Conservation (phyloP, 108 stramenopile genomes). For the Nitzschia sp. region DNA sequence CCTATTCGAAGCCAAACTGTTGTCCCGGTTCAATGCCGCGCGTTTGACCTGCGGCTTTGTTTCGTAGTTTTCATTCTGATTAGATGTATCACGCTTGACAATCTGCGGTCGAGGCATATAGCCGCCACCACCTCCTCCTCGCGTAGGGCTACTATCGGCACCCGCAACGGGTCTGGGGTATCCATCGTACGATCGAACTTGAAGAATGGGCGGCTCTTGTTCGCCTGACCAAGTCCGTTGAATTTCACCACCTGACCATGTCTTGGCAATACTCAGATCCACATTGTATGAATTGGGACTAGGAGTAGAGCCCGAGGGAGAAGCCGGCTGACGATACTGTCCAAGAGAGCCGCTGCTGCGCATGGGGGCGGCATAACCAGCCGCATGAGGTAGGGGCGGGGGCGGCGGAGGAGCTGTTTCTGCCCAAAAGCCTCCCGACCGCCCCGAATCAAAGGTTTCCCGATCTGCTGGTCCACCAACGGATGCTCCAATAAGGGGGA, state of each 20-base stretch:
- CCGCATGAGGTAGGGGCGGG: slow-evolving; percentile 40
- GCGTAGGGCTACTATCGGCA: slow-evolving; percentile 2
- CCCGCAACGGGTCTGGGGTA: background rate
- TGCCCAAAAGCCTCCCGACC: slow-evolving; percentile 45
- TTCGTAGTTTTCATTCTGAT: slow-evolving; percentile 74
- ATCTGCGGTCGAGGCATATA: slow-evolving; percentile 57
- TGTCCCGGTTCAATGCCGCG: slow-evolving; percentile 72
- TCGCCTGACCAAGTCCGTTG: slow-evolving; percentile 19
- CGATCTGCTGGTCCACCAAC: slow-evolving; percentile 39
- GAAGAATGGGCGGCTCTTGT: slow-evolving; percentile 2
- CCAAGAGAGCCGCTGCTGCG: slow-evolving; percentile 24
- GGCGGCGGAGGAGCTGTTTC: slow-evolving; percentile 37
- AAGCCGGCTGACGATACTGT: slow-evolving; percentile 20
- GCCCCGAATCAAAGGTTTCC: slow-evolving; percentile 25
- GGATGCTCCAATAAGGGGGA: slow-evolving; percentile 60
- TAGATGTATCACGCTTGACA: slow-evolving; percentile 82
- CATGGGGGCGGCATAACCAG: slow-evolving; percentile 6
- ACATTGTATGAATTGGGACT: slow-evolving; percentile 38
- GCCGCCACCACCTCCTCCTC: background rate
- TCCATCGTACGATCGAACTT: slow-evolving; percentile 15
- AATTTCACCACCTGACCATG: slow-evolving; percentile 32
- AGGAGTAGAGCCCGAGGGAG: slow-evolving; percentile 26
- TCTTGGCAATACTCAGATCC: slow-evolving; percentile 37
- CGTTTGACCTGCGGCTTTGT: slow-evolving; percentile 75
- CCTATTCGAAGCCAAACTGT: slow-evolving; percentile 65